These are phyloP conservation scores for Fusarium mundagurra DNA, from an alignment of 2,329 filamentous ascomycete genomes.

Conservation along the genomic window DNA sequence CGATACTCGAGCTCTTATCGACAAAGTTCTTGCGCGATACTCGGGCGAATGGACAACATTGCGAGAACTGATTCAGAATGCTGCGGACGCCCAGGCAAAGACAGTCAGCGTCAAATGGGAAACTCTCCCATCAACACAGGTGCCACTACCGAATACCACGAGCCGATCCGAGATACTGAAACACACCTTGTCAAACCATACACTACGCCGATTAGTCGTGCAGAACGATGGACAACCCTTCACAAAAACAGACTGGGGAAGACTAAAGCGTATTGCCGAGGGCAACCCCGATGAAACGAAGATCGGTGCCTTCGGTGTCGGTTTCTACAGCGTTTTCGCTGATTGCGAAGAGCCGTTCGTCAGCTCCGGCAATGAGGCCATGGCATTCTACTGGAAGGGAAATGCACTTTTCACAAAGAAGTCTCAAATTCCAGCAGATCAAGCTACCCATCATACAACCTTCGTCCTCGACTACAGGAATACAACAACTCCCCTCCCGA, in stretches of 20 bases:
- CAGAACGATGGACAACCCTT: constrained; percentile 93
- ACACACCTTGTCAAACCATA: constrained; percentile 86
- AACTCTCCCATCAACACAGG: constrained; percentile 81
- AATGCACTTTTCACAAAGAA: constrained; percentile 95
- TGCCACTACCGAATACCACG: constrained; percentile 74
- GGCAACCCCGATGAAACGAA: constrained; percentile 99
- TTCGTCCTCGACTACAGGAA: constrained; percentile 96
- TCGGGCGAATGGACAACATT: constrained; percentile 93
- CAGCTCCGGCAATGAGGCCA: constrained; percentile 88
- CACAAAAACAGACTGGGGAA: constrained; percentile 88
- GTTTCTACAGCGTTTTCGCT: constrained; percentile 98
- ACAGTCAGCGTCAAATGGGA: constrained; percentile 93
- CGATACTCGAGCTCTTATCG: constrained; percentile 94
- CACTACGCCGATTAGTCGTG: constrained; percentile 85
- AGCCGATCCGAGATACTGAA: constrained; percentile 79
- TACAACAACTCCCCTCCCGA: constrained; percentile 84
- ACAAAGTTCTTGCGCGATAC: constrained; percentile 96
- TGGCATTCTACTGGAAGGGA: constrained; percentile 99
- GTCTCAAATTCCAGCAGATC: constrained; percentile 74
- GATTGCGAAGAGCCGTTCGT: constrained; percentile 99
- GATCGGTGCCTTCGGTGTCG: constrained; percentile 97
- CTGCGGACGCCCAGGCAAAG: constrained; percentile 93
- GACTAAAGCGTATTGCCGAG: constrained; percentile 96
- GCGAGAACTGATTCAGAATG: constrained; percentile 96
- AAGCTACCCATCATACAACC: constrained; percentile 78